phyloP scores from a whole-genome alignment of 768 basidiomycete genomes.

The Gyrodon lividus region DNA sequence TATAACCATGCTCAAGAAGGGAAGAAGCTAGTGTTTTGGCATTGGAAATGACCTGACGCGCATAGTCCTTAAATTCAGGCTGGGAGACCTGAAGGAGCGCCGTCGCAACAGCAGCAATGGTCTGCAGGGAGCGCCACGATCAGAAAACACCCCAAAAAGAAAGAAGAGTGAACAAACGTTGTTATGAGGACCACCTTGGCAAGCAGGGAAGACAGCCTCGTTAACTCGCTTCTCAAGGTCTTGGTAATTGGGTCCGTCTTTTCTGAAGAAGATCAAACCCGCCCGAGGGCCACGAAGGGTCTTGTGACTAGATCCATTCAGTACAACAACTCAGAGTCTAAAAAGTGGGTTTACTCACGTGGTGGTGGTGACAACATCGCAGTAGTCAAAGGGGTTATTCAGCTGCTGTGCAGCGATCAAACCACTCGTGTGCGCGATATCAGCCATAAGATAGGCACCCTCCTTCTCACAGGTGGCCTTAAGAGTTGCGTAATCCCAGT shows the following conservation, averaged over 20 bases:
- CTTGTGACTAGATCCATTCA: constrained; percentile 67
- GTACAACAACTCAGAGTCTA: neutral
- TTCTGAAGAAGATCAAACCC: constrained; percentile 98
- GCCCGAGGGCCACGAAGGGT: constrained; percentile 98
- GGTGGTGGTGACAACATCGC: constrained; percentile 97
- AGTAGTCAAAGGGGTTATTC: constrained; percentile 90
- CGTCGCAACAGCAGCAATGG: constrained; percentile 94
- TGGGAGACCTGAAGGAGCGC: constrained; percentile 87
- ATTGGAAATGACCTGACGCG: constrained; percentile 92
- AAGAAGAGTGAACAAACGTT: constrained; percentile 54
- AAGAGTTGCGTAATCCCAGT: constrained; percentile 91
- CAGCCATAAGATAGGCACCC: constrained; percentile 91
- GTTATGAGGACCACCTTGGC: constrained; percentile 99
- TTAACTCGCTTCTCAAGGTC: constrained; percentile 98
- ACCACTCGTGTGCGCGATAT: constrained; percentile 97
- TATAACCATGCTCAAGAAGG: constrained; percentile 82
- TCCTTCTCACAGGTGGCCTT: constrained; percentile 81
- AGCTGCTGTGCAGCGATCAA: constrained; percentile 91
- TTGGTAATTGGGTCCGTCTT: constrained; percentile 73
- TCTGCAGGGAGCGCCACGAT: constrained; percentile 41
- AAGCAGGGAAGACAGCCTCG: constrained; percentile 98
- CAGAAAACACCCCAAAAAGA: neutral
- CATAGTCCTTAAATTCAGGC: constrained; percentile 88
- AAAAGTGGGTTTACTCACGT: constrained; percentile 52
- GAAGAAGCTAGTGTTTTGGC: constrained; percentile 71